These are phyloP conservation scores for Prunus mira DNA, from an alignment of 306 rosid species.

Conservation along the genomic window DNA sequence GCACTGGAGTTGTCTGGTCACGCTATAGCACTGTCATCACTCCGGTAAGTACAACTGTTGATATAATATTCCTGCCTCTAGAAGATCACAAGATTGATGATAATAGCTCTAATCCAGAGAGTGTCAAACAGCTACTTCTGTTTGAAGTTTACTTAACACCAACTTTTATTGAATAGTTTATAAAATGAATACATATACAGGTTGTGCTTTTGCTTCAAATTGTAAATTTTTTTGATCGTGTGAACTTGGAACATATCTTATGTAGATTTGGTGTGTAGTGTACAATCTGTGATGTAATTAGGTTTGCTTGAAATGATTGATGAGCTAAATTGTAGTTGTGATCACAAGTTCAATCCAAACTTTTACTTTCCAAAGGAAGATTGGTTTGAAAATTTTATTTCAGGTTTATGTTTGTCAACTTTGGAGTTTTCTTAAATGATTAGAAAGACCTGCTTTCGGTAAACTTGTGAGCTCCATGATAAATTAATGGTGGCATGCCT, in stretches of 20 bases:
- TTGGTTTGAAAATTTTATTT: neutral
- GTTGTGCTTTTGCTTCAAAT: neutral
- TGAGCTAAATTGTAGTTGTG: neutral
- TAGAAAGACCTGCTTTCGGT: neutral
- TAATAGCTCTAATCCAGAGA: neutral
- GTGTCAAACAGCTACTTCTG: neutral
- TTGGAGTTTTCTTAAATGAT: neutral
- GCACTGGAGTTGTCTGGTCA: slow-evolving; percentile 89
- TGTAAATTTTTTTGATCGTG: neutral
- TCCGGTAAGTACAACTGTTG: slow-evolving; percentile 58
- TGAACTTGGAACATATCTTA: neutral
- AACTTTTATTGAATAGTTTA: neutral
- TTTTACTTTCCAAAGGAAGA: neutral
- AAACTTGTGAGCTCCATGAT: neutral
- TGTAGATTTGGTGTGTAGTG: neutral
- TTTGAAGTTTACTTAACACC: neutral
- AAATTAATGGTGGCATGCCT: neutral
- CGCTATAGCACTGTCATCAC: slow-evolving; percentile 94
- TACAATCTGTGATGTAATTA: neutral
- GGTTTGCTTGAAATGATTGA: neutral
- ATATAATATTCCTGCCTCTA: neutral
- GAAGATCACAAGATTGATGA: neutral
- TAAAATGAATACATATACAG: neutral
- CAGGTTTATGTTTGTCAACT: neutral
- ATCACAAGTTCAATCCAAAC: neutral